Percentiles rank a stretch among this genome's conserved stretches.
Evolutionary conservation across 768 basidiomycete genomes (phyloP).

Genomic region (Leccinum broughii): DNA sequence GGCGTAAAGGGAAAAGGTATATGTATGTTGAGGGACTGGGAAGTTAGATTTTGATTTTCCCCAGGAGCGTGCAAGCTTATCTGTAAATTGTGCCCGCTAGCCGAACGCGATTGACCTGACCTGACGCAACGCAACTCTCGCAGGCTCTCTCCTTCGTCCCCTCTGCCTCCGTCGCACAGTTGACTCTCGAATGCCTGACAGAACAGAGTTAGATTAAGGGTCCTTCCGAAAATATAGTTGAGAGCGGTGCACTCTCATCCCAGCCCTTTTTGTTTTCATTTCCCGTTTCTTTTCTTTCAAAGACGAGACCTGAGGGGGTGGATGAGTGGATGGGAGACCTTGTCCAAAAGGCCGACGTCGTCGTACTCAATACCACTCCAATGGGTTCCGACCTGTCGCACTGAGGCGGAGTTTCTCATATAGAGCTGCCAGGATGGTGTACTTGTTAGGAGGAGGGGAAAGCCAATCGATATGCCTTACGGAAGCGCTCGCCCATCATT

Average conservation of each 20-base stretch:
- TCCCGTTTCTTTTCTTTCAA: background rate
- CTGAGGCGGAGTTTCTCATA: background rate
- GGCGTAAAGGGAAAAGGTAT: background rate
- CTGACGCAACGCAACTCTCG: background rate
- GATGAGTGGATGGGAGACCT: background rate
- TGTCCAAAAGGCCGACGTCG: background rate
- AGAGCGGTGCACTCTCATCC: background rate
- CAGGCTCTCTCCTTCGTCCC: background rate
- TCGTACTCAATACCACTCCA: background rate
- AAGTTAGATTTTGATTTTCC: background rate
- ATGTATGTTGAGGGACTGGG: background rate
- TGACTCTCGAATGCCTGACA: background rate
- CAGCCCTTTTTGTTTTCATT: background rate
- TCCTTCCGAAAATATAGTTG: background rate
- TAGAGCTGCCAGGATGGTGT: background rate
- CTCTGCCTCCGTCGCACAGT: background rate
- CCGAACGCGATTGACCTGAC: background rate
- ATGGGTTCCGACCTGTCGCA: background rate
- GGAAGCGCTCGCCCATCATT: background rate
- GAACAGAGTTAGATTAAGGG: background rate
- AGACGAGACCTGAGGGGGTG: background rate
- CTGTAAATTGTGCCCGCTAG: background rate
- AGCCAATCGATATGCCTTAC: background rate
- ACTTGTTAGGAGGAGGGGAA: background rate
- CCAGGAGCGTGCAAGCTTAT: background rate